A percentile compares a stretch with the other conserved stretches of the same genome.
These are phyloP conservation scores for Ogataea neopini DNA, from an alignment of 805 yeast species.

Conservation along the genomic window DNA sequence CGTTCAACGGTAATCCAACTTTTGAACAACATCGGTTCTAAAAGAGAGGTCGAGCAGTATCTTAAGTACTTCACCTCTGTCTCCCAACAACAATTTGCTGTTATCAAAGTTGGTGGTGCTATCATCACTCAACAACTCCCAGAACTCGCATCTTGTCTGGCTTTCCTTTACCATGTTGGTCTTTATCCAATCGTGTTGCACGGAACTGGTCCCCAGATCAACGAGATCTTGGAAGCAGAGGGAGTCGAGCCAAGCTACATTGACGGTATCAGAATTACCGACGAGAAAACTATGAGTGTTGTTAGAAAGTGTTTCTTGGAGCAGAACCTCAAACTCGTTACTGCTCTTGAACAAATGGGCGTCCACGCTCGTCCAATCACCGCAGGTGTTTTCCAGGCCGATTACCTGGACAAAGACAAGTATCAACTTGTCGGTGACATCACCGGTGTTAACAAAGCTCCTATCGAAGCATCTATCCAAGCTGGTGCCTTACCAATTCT, in stretches of 20 bases:
- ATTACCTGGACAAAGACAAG: slow-evolving; percentile 84
- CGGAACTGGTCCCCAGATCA: slow-evolving; percentile 99
- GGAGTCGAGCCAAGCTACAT: slow-evolving; percentile 95
- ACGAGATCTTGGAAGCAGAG: slow-evolving; percentile 86
- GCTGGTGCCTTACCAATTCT: slow-evolving; percentile 97
- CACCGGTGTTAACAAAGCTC: slow-evolving; percentile 79
- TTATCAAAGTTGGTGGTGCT: slow-evolving; percentile 98
- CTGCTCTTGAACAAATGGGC: slow-evolving; percentile 94
- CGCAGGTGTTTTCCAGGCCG: slow-evolving; percentile 95
- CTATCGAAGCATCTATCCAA: slow-evolving; percentile 89
- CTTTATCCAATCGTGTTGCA: slow-evolving; percentile 94
- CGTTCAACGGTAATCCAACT: slow-evolving; percentile 95
- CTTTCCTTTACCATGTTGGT: slow-evolving; percentile 96
- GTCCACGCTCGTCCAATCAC: slow-evolving; percentile 98
- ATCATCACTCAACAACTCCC: slow-evolving; percentile 93
- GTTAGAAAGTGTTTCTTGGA: slow-evolving; percentile 94
- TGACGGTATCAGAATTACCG: slow-evolving; percentile 96
- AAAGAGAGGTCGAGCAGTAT: slow-evolving; percentile 97
- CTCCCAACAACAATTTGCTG: slow-evolving; percentile 95
- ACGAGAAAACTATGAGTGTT: slow-evolving; percentile 90
- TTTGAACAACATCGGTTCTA: slow-evolving; percentile 93
- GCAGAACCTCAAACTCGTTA: slow-evolving; percentile 91
- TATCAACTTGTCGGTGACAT: slow-evolving; percentile 93
- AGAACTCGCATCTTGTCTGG: slow-evolving; percentile 92
- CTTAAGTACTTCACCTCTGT: slow-evolving; percentile 95